Percentiles rank a stretch among this genome's conserved stretches.
These are phyloP conservation scores for Daedalea quercina DNA, from an alignment of 768 basidiomycete genomes.

Conservation along the genomic window DNA sequence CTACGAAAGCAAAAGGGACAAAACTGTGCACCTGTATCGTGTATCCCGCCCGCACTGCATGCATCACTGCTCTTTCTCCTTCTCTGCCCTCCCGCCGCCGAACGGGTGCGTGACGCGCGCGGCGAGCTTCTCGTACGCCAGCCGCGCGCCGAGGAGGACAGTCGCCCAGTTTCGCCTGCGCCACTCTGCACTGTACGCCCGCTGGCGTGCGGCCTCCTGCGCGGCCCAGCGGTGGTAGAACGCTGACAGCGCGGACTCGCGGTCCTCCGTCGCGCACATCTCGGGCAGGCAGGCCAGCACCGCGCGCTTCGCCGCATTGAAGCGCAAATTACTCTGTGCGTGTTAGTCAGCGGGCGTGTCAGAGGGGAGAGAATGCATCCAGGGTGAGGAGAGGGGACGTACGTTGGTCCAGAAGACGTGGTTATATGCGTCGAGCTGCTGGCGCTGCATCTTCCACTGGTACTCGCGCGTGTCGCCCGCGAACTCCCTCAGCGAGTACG, in stretches of 20 bases:
- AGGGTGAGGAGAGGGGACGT: constrained; percentile 28
- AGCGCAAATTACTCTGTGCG: constrained; percentile 83
- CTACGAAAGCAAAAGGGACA: too few relatives aligned
- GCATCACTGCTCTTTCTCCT: constrained; percentile 27
- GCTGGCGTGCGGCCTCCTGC: constrained; percentile 55
- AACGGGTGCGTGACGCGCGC: constrained; percentile 16
- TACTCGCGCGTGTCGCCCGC: constrained; percentile 42
- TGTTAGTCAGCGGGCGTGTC: too few relatives aligned
- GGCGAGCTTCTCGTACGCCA: constrained; percentile 34
- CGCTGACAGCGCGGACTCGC: constrained; percentile 62
- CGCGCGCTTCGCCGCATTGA: constrained; percentile 60
- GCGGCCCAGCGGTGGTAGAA: constrained; percentile 73
- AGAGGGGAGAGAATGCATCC: background rate
- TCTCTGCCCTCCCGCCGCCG: constrained; percentile 8
- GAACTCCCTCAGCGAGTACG: constrained; percentile 79
- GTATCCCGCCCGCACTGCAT: too few relatives aligned
- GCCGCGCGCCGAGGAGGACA: constrained; percentile 52
- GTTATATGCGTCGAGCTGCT: constrained; percentile 69
- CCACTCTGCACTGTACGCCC: constrained; percentile 62
- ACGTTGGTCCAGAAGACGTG: constrained; percentile 81
- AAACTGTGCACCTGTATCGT: too few relatives aligned
- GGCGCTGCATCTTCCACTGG: constrained; percentile 63
- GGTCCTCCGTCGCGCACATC: constrained; percentile 42
- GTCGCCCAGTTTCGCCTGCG: constrained; percentile 50
- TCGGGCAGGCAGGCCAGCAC: constrained; percentile 50